Percentiles rank a stretch among this genome's conserved stretches.
phyloP scores from a whole-genome alignment of 2,329 filamentous ascomycete species.

The Colletotrichum plurivorum region DNA sequence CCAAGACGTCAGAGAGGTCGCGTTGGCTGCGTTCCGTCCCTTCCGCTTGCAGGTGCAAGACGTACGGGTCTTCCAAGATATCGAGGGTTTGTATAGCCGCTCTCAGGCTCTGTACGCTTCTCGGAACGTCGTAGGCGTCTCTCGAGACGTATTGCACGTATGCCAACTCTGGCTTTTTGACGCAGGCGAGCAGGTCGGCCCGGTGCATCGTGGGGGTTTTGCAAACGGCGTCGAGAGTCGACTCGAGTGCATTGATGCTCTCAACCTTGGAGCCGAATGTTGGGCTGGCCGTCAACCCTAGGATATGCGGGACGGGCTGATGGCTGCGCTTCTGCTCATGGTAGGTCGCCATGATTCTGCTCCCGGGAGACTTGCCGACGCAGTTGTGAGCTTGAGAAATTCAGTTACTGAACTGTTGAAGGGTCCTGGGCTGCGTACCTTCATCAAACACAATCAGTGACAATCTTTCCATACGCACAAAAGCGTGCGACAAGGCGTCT shows the following conservation, averaged over 20 bases:
- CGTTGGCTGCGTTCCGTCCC: conserved; percentile 57
- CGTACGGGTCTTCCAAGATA: conserved; percentile 72
- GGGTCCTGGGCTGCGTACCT: conserved; percentile 63
- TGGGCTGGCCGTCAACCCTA: conserved; percentile 87
- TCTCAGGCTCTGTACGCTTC: conserved; percentile 60
- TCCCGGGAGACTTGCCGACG: conserved; percentile 72
- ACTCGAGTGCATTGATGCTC: conserved; percentile 74
- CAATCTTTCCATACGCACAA: conserved; percentile 75
- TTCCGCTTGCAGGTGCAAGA: conserved; percentile 62
- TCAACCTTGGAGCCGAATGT: conserved; percentile 71
- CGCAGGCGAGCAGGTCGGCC: conserved; percentile 76
- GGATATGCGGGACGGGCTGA: conserved; percentile 71
- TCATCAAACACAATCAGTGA: conserved; percentile 87
- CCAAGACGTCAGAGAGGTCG: conserved; percentile 55
- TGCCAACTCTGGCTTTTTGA: conserved; percentile 74
- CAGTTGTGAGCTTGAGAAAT: conserved; percentile 78
- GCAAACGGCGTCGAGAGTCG: conserved; percentile 78
- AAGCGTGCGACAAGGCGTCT: conserved; percentile 82
- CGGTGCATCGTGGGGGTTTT: conserved; percentile 78
- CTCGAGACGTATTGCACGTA: conserved; percentile 50
- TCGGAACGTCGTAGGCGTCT: conserved; percentile 44
- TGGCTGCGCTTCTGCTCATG: conserved; percentile 60
- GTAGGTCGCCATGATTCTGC: conserved; percentile 82
- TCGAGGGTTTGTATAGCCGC: conserved; percentile 61
- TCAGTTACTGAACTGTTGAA: conserved; percentile 39